Evolutionary conservation across 768 basidiomycete genomes (phyloP).

Genomic region (Boletus vinaceobasis): DNA sequence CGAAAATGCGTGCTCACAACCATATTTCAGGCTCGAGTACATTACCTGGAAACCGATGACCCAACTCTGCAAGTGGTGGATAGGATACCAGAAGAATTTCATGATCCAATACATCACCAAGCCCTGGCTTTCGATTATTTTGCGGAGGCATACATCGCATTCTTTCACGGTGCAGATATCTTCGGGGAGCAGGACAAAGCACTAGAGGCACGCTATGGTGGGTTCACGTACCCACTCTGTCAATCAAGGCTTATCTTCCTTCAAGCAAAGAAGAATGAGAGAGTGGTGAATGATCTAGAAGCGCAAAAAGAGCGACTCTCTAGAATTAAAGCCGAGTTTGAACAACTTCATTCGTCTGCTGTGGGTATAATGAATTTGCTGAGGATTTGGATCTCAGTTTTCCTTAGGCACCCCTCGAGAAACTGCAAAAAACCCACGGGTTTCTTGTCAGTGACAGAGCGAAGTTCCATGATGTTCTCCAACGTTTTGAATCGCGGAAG

Average conservation of each 20-base stretch:
- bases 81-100: slow-evolving; percentile 70
- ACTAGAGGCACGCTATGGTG: slow-evolving; percentile 77
- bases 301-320: slow-evolving; percentile 47
- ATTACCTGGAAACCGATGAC: slow-evolving; percentile 60
- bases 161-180: slow-evolving; percentile 64
- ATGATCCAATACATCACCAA: slow-evolving; percentile 67
- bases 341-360: slow-evolving; percentile 58
- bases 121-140: slow-evolving; percentile 78
- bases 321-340: slow-evolving; percentile 49
- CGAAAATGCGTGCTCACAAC: background rate
- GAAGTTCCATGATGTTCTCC: slow-evolving; percentile 74
- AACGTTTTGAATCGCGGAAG: slow-evolving; percentile 65
- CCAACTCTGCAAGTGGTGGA: slow-evolving; percentile 62
- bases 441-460: slow-evolving; percentile 69
- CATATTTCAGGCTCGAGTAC: slow-evolving; percentile 28
- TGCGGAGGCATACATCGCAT: slow-evolving; percentile 60
- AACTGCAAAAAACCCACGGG: slow-evolving; percentile 59
- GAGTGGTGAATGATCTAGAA: slow-evolving; percentile 61
- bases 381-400: background rate
- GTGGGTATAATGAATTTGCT: slow-evolving; percentile 34
- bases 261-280: slow-evolving; percentile 68
- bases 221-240: slow-evolving; percentile 13
- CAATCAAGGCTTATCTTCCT: background rate
- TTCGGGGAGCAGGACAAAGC: slow-evolving; percentile 67
- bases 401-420: slow-evolving; percentile 57